Percentiles rank a stretch among this genome's conserved stretches.
phyloP scores from a whole-genome alignment of 2,329 filamentous ascomycete species.

The Ophiocordyceps australis region DNA sequence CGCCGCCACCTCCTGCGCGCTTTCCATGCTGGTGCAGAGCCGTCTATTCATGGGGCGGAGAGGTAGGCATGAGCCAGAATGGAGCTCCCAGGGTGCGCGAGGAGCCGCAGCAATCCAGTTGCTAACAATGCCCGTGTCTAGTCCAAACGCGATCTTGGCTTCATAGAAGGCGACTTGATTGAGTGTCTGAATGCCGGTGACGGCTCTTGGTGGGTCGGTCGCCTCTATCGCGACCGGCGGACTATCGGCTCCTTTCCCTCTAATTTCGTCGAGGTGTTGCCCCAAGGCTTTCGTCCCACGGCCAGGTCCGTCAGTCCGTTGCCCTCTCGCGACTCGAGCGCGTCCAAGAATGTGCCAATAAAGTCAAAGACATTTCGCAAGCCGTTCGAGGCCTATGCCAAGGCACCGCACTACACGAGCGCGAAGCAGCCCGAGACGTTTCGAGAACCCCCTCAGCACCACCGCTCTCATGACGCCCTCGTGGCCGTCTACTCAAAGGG shows the following conservation, averaged over 20 bases:
- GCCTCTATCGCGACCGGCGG: slow-evolving; percentile 73
- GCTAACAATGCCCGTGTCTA: slow-evolving; percentile 14
- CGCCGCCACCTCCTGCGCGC: slow-evolving; percentile 48
- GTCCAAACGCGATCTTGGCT: slow-evolving; percentile 87
- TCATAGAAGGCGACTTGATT: slow-evolving; percentile 93
- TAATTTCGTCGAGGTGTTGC: slow-evolving; percentile 88
- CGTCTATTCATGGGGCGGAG: slow-evolving; percentile 85
- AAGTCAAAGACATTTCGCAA: slow-evolving; percentile 48
- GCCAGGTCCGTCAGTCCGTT: slow-evolving; percentile 42
- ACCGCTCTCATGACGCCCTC: slow-evolving; percentile 8
- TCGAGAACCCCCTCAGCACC: slow-evolving; percentile 25
- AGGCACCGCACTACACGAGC: slow-evolving; percentile 47
- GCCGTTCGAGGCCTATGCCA: slow-evolving; percentile 48
- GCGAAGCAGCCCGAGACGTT: slow-evolving; percentile 42
- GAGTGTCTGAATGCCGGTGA: slow-evolving; percentile 97
- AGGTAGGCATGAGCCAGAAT: no score
- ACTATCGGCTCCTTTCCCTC: slow-evolving; percentile 89
- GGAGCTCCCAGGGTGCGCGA: neutral
- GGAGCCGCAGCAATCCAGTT: neutral
- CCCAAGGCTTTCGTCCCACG: slow-evolving; percentile 67
- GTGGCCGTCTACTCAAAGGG: no score
- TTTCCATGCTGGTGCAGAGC: slow-evolving; percentile 89
- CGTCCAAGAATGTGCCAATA: slow-evolving; percentile 32
- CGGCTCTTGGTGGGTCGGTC: slow-evolving; percentile 96
- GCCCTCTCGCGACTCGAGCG: slow-evolving; percentile 33